A percentile compares a stretch with the other conserved stretches of the same genome.
Conservation (phyloP, 257 asterid species). For the Leptodermis oblonga region DNA sequence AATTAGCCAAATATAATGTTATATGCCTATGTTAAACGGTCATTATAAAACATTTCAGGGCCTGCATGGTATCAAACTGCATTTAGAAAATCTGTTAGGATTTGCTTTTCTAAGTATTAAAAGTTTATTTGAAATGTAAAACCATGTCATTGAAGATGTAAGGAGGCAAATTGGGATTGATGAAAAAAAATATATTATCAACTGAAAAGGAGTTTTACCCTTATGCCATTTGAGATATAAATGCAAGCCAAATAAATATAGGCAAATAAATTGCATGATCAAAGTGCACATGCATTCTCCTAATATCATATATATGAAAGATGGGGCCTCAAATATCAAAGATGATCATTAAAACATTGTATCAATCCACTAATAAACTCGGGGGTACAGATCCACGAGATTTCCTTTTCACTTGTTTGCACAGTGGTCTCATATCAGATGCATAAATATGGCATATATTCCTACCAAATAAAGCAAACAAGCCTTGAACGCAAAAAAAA, state of each 20-base stretch:
- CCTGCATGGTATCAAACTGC: no score
- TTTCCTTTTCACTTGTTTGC: background rate
- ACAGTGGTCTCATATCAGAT: background rate
- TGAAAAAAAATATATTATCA: no score
- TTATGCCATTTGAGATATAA: background rate
- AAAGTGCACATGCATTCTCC: background rate
- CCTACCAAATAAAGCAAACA: background rate
- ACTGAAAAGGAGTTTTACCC: no score
- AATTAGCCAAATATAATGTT: background rate
- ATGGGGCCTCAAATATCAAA: background rate
- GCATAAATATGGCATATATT: background rate
- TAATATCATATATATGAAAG: background rate
- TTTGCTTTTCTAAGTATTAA: no score
- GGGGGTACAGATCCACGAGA: background rate
- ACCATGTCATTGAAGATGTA: no score
- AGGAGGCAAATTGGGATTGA: no score
- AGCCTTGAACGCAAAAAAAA: background rate
- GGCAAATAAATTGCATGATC: background rate
- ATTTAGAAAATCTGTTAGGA: no score
- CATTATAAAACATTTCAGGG: background rate
- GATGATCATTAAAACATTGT: background rate
- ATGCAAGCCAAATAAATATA: background rate
- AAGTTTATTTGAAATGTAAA: no score
- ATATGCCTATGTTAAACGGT: background rate
- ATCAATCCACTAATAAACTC: background rate